These are phyloP conservation scores for Aschersonia sp. DNA, from an alignment of 2,329 filamentous ascomycete species.

Conservation along the genomic window DNA sequence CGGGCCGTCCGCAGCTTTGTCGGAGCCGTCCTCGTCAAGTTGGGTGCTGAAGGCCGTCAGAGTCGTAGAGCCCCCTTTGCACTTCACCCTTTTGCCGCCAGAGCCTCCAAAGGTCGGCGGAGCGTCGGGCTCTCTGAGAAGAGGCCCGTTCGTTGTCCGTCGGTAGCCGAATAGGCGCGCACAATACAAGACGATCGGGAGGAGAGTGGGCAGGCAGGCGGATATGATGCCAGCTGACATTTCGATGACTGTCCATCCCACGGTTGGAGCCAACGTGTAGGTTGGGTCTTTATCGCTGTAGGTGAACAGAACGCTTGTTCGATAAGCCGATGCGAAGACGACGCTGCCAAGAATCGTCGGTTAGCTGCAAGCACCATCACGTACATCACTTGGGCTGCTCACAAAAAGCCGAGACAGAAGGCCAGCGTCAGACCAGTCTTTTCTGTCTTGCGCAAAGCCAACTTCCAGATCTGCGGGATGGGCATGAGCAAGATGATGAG, in stretches of 20 bases:
- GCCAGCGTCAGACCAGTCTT: conserved; percentile 28
- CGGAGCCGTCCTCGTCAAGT: conserved; percentile 4
- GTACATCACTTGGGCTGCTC: conserved; percentile 5
- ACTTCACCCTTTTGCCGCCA: conserved; percentile 1
- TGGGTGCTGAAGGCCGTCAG: conserved; percentile 6
- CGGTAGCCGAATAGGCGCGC: conserved; percentile 26
- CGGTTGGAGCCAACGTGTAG: conserved; percentile 30
- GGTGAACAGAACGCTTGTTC: conserved; percentile 29
- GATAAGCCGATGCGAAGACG: conserved; percentile 32
- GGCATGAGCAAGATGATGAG: conserved; percentile 29
- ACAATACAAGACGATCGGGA: conserved; percentile 25
- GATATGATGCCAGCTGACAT: conserved; percentile 35
- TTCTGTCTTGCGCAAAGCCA: conserved; percentile 24
- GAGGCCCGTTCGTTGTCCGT: conserved; percentile 7
- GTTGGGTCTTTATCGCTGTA: conserved; percentile 24
- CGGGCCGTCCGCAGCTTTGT: conserved; percentile 2
- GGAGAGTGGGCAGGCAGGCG: conserved; percentile 36
- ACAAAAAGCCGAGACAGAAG: conserved; percentile 30
- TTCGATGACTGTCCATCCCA: conserved; percentile 34
- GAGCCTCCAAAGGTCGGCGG: conserved; percentile 10
- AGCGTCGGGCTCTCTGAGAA: conserved; percentile 9
- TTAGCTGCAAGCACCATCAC: neutral
- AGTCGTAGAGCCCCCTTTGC: conserved; percentile 7
- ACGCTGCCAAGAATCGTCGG: conserved; percentile 15
- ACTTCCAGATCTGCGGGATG: conserved; percentile 27